Percentiles rank a stretch among this genome's conserved stretches.
These are phyloP conservation scores for Lentinula sp. DNA, from an alignment of 768 basidiomycete species.

Conservation along the genomic window DNA sequence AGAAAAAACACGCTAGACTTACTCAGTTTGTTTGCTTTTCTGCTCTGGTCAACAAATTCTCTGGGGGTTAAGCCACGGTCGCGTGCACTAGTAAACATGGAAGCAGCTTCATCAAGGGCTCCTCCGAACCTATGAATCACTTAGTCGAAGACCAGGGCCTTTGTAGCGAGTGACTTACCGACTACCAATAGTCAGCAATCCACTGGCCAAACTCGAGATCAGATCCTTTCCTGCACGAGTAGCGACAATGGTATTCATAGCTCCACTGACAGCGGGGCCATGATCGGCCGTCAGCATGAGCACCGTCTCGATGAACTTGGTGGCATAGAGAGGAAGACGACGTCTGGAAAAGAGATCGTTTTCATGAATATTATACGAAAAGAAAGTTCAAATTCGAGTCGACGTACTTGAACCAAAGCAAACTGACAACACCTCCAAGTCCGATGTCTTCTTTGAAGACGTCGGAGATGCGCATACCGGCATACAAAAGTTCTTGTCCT, in stretches of 20 bases:
- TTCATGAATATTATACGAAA: conserved; percentile 8
- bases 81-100: conserved; percentile 90
- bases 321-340: conserved; percentile 79
- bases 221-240: conserved; percentile 99
- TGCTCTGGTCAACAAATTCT: conserved; percentile 92
- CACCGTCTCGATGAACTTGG: conserved; percentile 99
- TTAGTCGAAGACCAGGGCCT: not conserved
- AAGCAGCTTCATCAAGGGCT: conserved; percentile 94
- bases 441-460: conserved; percentile 98
- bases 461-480: conserved; percentile 98
- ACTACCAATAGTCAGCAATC: conserved; percentile 95
- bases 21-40: conserved; percentile 94
- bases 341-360: conserved; percentile 12
- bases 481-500: conserved; percentile 96
- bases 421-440: conserved; percentile 90
- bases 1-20: conserved; percentile 21
- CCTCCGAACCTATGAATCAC: conserved; percentile 66
- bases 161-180: conserved; percentile 16
- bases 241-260: conserved; percentile 99
- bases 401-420: conserved; percentile 87
- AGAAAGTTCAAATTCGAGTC: conserved; percentile 9
- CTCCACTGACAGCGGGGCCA: conserved; percentile 95
- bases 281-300: conserved; percentile 99
- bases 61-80: conserved; percentile 93
- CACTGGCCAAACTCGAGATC: conserved; percentile 92